Conservation (phyloP, 176 grass and related monocot species). For the Guadua angustifolia region DNA sequence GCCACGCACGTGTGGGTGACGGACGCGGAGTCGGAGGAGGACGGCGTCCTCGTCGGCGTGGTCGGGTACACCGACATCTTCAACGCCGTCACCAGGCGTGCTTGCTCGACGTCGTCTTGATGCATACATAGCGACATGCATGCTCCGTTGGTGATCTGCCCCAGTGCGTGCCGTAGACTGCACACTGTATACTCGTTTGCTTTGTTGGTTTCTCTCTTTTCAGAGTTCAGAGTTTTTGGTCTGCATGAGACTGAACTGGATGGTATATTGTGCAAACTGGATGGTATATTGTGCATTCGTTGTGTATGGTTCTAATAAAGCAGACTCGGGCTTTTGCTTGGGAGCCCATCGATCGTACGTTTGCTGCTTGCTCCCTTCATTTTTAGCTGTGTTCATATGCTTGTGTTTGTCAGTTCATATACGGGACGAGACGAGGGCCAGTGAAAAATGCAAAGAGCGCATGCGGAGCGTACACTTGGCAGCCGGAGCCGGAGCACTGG, state of each 20-base stretch:
- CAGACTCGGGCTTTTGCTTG: no score
- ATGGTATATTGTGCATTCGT: slow-evolving; percentile 45
- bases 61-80: slow-evolving; percentile 90
- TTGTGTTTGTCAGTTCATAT: no score
- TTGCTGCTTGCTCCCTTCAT: no score
- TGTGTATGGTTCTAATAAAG: slow-evolving; percentile 17
- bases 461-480: slow-evolving; percentile 8
- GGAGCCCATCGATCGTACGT: no score
- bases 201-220: background rate
- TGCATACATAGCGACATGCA: background rate
- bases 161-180: no score
- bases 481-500: background rate
- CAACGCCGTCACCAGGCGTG: slow-evolving; percentile 63
- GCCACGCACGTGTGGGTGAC: slow-evolving; percentile 95
- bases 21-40: slow-evolving; percentile 60
- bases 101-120: slow-evolving; percentile 43
- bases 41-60: slow-evolving; percentile 67
- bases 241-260: slow-evolving; percentile 14
- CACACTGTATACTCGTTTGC: no score
- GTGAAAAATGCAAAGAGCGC: no score
- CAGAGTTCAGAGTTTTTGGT: slow-evolving; percentile 6
- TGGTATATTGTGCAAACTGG: slow-evolving; percentile 37
- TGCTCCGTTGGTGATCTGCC: background rate
- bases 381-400: no score
- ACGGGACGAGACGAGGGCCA: background rate